These are phyloP conservation scores for Aspergillus pseudoviridinutans DNA, from an alignment of 2,329 filamentous ascomycete genomes.

Conservation along the genomic window DNA sequence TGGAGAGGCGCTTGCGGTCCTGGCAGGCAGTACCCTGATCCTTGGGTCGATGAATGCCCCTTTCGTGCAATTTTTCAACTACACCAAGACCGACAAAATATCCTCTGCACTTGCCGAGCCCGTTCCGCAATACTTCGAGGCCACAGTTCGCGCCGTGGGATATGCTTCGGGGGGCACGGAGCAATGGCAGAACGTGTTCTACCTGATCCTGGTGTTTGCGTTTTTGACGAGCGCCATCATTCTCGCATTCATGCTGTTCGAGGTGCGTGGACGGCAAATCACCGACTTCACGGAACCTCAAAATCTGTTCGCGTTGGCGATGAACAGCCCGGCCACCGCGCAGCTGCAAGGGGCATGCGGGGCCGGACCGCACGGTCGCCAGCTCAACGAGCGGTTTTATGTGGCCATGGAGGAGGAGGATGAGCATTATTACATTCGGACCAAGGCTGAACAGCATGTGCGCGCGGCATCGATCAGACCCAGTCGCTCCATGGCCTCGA, in stretches of 20 bases:
- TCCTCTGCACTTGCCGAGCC: constrained; percentile 39
- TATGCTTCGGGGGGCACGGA: constrained; percentile 65
- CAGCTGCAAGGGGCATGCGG: constrained; percentile 55
- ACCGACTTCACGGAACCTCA: constrained; percentile 77
- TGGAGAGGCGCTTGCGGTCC: constrained; percentile 69
- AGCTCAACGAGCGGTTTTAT: constrained; percentile 46
- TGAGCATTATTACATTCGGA: constrained; percentile 51
- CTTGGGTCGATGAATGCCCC: constrained; percentile 57
- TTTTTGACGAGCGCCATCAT: constrained; percentile 66
- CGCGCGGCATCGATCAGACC: background rate
- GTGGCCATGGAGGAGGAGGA: constrained; percentile 45
- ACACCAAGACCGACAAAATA: constrained; percentile 25
- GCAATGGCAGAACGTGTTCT: constrained; percentile 63
- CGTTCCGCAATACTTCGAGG: constrained; percentile 59
- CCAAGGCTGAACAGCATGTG: constrained; percentile 22
- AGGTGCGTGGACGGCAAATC: constrained; percentile 56
- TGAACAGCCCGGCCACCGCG: constrained; percentile 58
- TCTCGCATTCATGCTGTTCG: constrained; percentile 58
- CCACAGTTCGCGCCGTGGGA: constrained; percentile 59
- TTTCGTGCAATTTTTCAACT: constrained; percentile 56
- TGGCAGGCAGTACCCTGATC: constrained; percentile 64
- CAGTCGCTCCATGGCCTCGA: constrained; percentile 6
- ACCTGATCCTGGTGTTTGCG: constrained; percentile 60
- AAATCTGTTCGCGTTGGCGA: constrained; percentile 67
- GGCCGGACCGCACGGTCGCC: constrained; percentile 49